Evolutionary conservation across 495 filamentous ascomycete genomes (phyloP).

Genomic region (Podospora conica): DNA sequence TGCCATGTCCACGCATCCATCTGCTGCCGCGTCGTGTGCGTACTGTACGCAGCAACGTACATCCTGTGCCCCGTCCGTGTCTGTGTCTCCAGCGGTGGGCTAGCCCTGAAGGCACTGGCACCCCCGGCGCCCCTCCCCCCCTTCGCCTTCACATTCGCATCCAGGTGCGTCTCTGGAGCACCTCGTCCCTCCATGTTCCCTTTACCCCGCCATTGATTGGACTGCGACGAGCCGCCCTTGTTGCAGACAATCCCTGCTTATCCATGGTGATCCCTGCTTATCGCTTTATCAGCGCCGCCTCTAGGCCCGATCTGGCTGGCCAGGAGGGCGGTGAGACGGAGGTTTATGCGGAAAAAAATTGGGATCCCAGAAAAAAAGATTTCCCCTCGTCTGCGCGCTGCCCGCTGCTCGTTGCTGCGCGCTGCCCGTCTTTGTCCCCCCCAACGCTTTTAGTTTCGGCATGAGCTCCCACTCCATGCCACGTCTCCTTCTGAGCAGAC

Average conservation of each 20-base stretch:
- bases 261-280: conserved; percentile 25
- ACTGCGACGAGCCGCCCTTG: conserved; percentile 9
- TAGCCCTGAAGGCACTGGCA: neutral
- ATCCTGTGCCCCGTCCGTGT: too few species aligned
- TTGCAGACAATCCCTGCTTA: conserved; percentile 18
- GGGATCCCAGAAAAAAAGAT: conserved; percentile 2
- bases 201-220: conserved; percentile 25
- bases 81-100: neutral
- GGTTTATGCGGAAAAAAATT: conserved; percentile 19
- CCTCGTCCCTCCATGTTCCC: conserved; percentile 4
- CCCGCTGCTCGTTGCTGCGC: too few species aligned
- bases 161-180: conserved; percentile 11
- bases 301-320: conserved; percentile 16
- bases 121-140: neutral
- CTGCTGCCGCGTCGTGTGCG: neutral
- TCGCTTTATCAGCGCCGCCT: conserved; percentile 22
- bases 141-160: conserved; percentile 7
- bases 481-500: neutral
- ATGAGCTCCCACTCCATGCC: neutral
- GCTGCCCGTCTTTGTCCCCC: neutral
- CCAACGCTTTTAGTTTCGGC: neutral
- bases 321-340: conserved; percentile 25
- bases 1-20: too few species aligned
- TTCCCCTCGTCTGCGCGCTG: neutral
- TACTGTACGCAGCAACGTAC: too few species aligned